Evolutionary conservation across 1,284 basidiomycete species (phyloP), one percentile per base, ranked within the genome.

Genomic region (Wallemia ichthyophaga): DNA sequence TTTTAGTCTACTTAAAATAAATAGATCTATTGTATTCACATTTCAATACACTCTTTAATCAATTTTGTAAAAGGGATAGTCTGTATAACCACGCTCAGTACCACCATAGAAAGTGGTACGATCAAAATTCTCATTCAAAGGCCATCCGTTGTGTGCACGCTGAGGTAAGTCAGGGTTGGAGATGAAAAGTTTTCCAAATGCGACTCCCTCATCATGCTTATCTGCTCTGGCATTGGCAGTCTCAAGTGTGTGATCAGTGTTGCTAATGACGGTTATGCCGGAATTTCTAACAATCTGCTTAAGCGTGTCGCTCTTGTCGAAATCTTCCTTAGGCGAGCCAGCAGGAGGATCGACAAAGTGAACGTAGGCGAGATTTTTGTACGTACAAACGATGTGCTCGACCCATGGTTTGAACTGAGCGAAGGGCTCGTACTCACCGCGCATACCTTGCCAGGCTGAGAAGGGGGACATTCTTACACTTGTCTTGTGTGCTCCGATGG

Each of bases 401-500:
- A 62, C 59, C 58, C 67, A 62, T 55, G 65, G 66, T 21, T 60
- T 54, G 62, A 71, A 73, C 1, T 67, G 67, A 33, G 60, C 63
- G n/a, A 72, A 62, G 0, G 74, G 78, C 58, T 78, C 71, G n/a
- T 48, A 13, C 11, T 67, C 58, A 72, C 73, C 65, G 27, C 65
- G 58, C 64, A 67, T 64, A 27, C 64, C 66, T 62, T 75, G 77
- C 66, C 74, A 75, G 2, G 72, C 71, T 25, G 63, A 69, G 73
- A 61, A 80, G 0, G 79, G 78, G 32, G 74, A 75, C 21, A 80
- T 61, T 13, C 79, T 72, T 58, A 82, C 68, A 0, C 69, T 77
- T 1, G 73, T 71, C 26, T 69, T 69, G 2, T 75, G 71, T 15
- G 67, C 61, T 0, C 78, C 78, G 60, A 75, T 75, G 9, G 76